Evolutionary conservation across 192 early-diverging fungal genomes (phyloP).

Genomic region (Podila epigama): DNA sequence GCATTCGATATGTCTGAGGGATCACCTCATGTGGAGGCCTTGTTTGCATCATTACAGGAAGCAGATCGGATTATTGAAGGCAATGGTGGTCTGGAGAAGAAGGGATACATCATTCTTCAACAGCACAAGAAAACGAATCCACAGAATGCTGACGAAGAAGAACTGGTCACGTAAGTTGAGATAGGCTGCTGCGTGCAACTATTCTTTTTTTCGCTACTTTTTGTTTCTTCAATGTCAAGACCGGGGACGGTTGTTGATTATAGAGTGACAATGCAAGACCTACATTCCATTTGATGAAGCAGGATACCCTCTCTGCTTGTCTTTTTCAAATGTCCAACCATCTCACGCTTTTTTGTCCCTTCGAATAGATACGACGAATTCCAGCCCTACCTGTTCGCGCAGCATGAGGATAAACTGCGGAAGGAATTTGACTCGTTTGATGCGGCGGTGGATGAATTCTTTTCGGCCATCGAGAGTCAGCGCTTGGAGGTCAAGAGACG

Average conservation of each 20-base stretch:
- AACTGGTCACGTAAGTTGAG: conserved; percentile 44
- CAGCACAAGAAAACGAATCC: conserved; percentile 53
- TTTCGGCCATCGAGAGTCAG: conserved; percentile 89
- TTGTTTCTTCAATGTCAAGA: too few relatives aligned
- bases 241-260: too few relatives aligned
- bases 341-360: too few relatives aligned
- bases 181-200: too few relatives aligned
- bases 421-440: conserved; percentile 83
- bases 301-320: too few relatives aligned
- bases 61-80: conserved; percentile 74
- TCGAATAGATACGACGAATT: conserved; percentile 76
- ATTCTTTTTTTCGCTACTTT: background rate
- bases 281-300: too few relatives aligned
- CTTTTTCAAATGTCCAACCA: too few relatives aligned
- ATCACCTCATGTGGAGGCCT: conserved; percentile 62
- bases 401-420: conserved; percentile 55
- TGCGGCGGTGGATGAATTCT: conserved; percentile 90
- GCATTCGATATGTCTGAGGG: conserved; percentile 66
- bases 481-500: conserved; percentile 73
- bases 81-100: conserved; percentile 27
- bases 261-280: too few relatives aligned
- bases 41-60: conserved; percentile 72
- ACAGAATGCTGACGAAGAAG: conserved; percentile 45
- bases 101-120: conserved; percentile 70
- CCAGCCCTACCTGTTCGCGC: conserved; percentile 74